These are phyloP conservation scores for Atalantia buxifolia DNA, from an alignment of 345 rosid genomes.

Conservation along the genomic window DNA sequence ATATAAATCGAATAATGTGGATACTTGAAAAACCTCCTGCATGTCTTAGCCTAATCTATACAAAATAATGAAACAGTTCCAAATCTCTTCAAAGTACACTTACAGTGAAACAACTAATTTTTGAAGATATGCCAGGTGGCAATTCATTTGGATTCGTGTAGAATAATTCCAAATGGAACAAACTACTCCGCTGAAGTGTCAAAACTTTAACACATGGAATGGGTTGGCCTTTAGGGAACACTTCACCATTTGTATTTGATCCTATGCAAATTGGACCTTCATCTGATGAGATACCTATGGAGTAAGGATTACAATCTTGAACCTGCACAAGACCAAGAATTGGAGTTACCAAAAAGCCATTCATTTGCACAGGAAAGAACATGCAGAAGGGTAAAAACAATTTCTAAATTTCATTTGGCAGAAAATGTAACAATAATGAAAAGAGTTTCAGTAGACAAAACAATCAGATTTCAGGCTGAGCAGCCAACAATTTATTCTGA, in stretches of 20 bases:
- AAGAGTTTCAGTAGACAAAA: background rate
- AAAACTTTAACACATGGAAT: slow-evolving; percentile 47
- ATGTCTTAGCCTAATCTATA: background rate
- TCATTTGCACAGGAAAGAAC: background rate
- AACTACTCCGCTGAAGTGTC: slow-evolving; percentile 36
- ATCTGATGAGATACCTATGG: slow-evolving; percentile 42
- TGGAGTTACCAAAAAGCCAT: background rate
- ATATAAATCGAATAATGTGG: background rate
- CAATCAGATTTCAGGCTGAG: background rate
- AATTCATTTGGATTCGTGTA: slow-evolving; percentile 46
- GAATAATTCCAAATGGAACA: slow-evolving; percentile 46
- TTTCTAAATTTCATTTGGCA: background rate
- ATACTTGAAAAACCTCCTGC: background rate
- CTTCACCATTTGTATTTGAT: slow-evolving; percentile 32
- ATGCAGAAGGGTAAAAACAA: background rate
- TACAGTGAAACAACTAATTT: slow-evolving; percentile 43
- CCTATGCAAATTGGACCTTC: slow-evolving; percentile 29
- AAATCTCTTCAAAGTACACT: slow-evolving; percentile 6
- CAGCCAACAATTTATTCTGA: background rate
- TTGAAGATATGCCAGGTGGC: slow-evolving; percentile 35
- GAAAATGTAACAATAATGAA: background rate
- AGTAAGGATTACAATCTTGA: slow-evolving; percentile 35
- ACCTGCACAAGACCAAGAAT: slow-evolving; percentile 34
- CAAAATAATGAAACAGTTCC: background rate
- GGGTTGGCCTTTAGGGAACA: slow-evolving; percentile 49